Percentiles rank a stretch among this genome's conserved stretches.
These are phyloP conservation scores for Ogataea allantospora DNA, from an alignment of 805 yeast species.

Conservation along the genomic window DNA sequence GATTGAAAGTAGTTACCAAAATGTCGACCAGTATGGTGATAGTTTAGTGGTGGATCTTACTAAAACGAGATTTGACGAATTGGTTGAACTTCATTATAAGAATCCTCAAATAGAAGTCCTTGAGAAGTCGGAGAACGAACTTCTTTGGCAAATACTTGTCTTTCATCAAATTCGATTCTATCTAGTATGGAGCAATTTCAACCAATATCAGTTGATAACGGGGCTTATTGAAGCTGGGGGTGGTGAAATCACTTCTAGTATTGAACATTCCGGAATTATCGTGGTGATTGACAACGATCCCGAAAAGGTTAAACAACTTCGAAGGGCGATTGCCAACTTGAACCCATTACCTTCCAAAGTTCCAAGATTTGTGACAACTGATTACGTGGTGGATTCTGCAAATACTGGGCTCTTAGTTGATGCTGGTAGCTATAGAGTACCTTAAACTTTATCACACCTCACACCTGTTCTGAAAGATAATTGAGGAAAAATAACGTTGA, in stretches of 20 bases:
- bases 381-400: conserved; percentile 36
- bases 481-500: conserved; percentile 1
- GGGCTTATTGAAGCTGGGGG: conserved; percentile 41
- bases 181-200: conserved; percentile 25
- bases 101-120: neutral
- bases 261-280: conserved; percentile 38
- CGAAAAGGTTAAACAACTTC: conserved; percentile 1
- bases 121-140: neutral
- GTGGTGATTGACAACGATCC: conserved; percentile 28
- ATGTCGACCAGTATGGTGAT: conserved; percentile 63
- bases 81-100: conserved; percentile 8
- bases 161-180: conserved; percentile 38
- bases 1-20: conserved; percentile 25
- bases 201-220: conserved; percentile 16
- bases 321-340: conserved; percentile 2
- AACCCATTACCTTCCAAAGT: conserved; percentile 20
- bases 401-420: conserved; percentile 18
- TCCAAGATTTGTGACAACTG: conserved; percentile 37
- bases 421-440: conserved; percentile 10
- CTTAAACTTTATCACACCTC: conserved; percentile 3
- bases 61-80: conserved; percentile 21
- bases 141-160: conserved; percentile 15
- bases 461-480: conserved; percentile 3
- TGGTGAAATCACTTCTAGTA: conserved; percentile 36
- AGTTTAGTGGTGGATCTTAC: conserved; percentile 45